These are phyloP conservation scores for Melanopsichium pennsylvanicum DNA, from an alignment of 1,284 basidiomycete genomes.

Conservation along the genomic window DNA sequence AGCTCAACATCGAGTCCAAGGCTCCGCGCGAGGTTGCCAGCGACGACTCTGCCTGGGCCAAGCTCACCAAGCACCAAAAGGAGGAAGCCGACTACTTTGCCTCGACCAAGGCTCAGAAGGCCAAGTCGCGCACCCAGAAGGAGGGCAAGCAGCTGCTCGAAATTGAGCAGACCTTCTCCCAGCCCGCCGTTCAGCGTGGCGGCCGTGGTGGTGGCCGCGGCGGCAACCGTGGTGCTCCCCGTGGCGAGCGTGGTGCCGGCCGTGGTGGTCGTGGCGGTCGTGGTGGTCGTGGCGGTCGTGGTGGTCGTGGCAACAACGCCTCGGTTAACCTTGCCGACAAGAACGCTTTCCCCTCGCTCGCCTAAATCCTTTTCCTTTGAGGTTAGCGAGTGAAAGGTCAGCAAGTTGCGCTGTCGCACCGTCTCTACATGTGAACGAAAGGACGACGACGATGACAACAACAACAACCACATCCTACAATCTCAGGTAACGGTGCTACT, in stretches of 20 bases:
- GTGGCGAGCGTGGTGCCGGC: slow-evolving; percentile 46
- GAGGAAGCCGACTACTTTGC: slow-evolving; percentile 59
- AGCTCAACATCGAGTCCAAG: slow-evolving; percentile 53
- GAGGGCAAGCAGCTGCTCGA: slow-evolving; percentile 61
- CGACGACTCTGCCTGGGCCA: slow-evolving; percentile 55
- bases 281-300: slow-evolving; percentile 69
- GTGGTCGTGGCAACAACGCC: slow-evolving; percentile 71
- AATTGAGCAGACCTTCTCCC: slow-evolving; percentile 60
- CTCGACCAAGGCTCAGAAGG: slow-evolving; percentile 49
- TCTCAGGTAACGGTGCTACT: too few relatives aligned
- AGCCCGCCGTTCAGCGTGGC: slow-evolving; percentile 50
- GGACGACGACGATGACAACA: too few relatives aligned
- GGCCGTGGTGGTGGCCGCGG: slow-evolving; percentile 50
- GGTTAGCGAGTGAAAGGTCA: slow-evolving; percentile 12
- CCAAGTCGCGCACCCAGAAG: slow-evolving; percentile 43
- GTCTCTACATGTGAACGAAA: slow-evolving; percentile 5
- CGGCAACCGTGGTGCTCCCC: slow-evolving; percentile 40
- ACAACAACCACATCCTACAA: too few relatives aligned
- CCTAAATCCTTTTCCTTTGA: slow-evolving; percentile 40
- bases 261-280: slow-evolving; percentile 69
- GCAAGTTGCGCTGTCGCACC: neutral
- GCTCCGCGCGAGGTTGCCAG: slow-evolving; percentile 44
- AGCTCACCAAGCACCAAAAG: slow-evolving; percentile 58
- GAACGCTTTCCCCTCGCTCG: slow-evolving; percentile 63
- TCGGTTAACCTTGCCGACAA: slow-evolving; percentile 68